These are phyloP conservation scores for Glycyrrhiza uralensis DNA, from an alignment of 306 rosid genomes.

Conservation along the genomic window DNA sequence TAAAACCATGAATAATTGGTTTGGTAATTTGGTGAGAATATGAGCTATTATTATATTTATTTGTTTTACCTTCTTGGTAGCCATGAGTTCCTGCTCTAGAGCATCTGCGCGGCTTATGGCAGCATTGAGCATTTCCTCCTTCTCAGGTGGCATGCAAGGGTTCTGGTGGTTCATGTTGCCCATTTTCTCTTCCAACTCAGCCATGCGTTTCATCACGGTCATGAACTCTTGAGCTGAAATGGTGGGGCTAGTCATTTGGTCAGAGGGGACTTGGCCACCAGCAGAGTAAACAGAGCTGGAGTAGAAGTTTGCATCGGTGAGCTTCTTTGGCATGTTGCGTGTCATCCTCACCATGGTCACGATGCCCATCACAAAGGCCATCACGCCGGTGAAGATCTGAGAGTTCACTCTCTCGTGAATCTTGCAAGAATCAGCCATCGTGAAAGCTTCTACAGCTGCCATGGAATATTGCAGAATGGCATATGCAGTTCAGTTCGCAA, in stretches of 20 bases:
- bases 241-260: conserved; percentile 35
- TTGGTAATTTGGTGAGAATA: too few relatives aligned
- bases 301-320: conserved; percentile 73
- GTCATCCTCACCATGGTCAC: conserved; percentile 72
- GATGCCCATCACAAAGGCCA: conserved; percentile 81
- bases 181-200: conserved; percentile 78
- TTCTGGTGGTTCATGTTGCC: conserved; percentile 43
- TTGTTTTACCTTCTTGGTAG: conserved; percentile 65
- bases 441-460: conserved; percentile 32
- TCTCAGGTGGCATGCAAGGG: conserved; percentile 57
- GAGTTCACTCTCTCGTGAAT: conserved; percentile 50
- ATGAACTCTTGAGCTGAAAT: conserved; percentile 50
- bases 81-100: conserved; percentile 66
- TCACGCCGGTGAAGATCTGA: conserved; percentile 54
- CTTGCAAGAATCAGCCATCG: conserved; percentile 36
- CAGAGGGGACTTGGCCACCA: conserved; percentile 10
- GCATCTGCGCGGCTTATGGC: conserved; percentile 53
- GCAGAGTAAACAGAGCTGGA: conserved; percentile 41
- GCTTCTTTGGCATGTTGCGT: conserved; percentile 71
- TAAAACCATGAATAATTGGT: too few relatives aligned
- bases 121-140: conserved; percentile 66
- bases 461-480: background rate
- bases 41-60: too few relatives aligned
- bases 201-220: conserved; percentile 81
- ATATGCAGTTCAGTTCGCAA: background rate